Evolutionary conservation across 1,139 yeast genomes (phyloP), one percentile per base, ranked within the genome.

Genomic region (Hemisphaericaspora lyxosophila): DNA sequence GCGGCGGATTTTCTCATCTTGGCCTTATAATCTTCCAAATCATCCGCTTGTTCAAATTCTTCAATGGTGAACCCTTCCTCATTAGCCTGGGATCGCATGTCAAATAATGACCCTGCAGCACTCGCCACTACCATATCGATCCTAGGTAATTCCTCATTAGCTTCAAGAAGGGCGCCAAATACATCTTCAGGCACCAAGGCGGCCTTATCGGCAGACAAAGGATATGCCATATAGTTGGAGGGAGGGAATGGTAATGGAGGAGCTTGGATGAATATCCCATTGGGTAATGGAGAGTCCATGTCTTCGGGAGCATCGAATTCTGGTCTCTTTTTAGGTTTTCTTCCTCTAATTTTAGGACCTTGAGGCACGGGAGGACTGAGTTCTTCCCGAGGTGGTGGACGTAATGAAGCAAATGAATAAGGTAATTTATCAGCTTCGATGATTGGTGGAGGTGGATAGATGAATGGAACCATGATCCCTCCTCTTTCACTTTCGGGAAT

Each of bases 201-300:
- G 0, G 73, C 57, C 39, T 59, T 52, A 34, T 67, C 69, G 2
- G 75, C 61, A 14, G 61, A 44, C 25, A 71, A 47, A 0, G 76
- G 75, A 44, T 69, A 70, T n/a, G 75, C 73, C 76, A 71, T 71
- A 53, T 59, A 71, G 44, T 67, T 64, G n/a, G 64, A 63, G 0
- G 76, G 77, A 5, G 77, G 76, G 41, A 71, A 70, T 6, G 76
- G 75, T 28, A 71, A 55, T 7, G 76, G 77, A 2, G 75, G 73
- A n/a, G 69, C 57, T 33, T 57, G 51, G 8, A 59, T 49, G 40
- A 51, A 58, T 2, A 39, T 24, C 7, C 28, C 31, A n/a, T 30
- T 22, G 3, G 41, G 33, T 32, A 38, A 11, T 6, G 36, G 41
- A 16, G 36, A 30, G n/a, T 26, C 33, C 12, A 18, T 13, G 14